Conservation (phyloP, 805 yeast species). For the Lachancea thermotolerans region DNA sequence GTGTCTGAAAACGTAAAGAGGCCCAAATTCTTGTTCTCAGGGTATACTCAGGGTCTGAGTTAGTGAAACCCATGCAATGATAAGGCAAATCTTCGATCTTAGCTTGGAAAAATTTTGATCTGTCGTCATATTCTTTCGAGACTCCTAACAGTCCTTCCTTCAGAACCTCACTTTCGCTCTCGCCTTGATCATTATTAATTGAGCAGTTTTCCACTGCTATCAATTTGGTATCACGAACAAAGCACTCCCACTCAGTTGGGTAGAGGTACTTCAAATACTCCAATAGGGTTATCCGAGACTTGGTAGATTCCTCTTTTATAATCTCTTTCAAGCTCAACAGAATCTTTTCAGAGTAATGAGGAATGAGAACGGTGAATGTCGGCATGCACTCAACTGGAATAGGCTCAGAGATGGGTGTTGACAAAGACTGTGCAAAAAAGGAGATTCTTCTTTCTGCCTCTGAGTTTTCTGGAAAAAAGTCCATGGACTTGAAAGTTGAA, state of each 20-base stretch:
- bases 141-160: constrained; percentile 1
- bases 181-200: constrained; percentile 8
- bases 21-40: constrained; percentile 83
- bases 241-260: constrained; percentile 73
- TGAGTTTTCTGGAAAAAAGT: constrained; percentile 52
- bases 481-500: constrained; percentile 47
- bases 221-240: constrained; percentile 68
- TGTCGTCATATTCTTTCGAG: constrained; percentile 3
- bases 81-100: constrained; percentile 59
- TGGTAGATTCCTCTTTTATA: constrained; percentile 57
- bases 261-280: constrained; percentile 72
- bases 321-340: constrained; percentile 57
- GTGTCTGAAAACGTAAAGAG: constrained; percentile 73
- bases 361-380: constrained; percentile 70
- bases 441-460: constrained; percentile 82
- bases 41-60: constrained; percentile 54
- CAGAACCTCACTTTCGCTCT: constrained; percentile 2
- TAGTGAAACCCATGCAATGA: constrained; percentile 65
- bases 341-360: constrained; percentile 82
- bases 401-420: constrained; percentile 79
- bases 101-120: constrained; percentile 26
- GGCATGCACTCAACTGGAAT: constrained; percentile 65
- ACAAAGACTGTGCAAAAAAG: constrained; percentile 82
- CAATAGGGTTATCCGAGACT: constrained; percentile 58
- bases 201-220: constrained; percentile 49